phyloP scores from a whole-genome alignment of 768 basidiomycete genomes.

The Hericium coralloides region DNA sequence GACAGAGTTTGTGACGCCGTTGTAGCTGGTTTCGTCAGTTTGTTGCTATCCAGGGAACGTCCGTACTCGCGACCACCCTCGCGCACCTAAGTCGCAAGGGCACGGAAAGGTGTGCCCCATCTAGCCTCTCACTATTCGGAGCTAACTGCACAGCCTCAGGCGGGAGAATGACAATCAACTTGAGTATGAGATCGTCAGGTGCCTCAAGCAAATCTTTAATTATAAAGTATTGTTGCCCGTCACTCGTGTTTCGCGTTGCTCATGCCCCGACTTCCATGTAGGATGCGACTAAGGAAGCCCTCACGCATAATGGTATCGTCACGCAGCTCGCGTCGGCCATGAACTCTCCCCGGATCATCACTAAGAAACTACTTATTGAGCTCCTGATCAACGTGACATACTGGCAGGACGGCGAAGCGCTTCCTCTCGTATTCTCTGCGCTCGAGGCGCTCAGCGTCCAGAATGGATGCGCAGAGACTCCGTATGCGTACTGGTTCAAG shows the following conservation, averaged over 20 bases:
- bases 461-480: conserved; percentile 47
- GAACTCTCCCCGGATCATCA: conserved; percentile 70
- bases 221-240: conserved; percentile 28
- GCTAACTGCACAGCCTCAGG: conserved; percentile 22
- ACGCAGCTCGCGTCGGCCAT: conserved; percentile 76
- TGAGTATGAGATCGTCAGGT: conserved; percentile 87
- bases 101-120: conserved; percentile 40
- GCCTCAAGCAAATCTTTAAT: conserved; percentile 77
- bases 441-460: conserved; percentile 64
- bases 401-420: conserved; percentile 43
- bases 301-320: conserved; percentile 65
- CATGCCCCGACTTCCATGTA: conserved; percentile 8
- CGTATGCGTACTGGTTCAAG: conserved; percentile 87
- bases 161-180: conserved; percentile 57
- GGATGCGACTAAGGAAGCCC: conserved; percentile 58
- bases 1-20: neutral
- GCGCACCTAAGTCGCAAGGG: conserved; percentile 68
- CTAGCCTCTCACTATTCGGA: neutral
- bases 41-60: conserved; percentile 68
- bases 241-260: neutral
- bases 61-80: conserved; percentile 74
- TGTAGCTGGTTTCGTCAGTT: conserved; percentile 76
- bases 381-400: conserved; percentile 68
- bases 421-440: conserved; percentile 63
- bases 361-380: conserved; percentile 73